Conservation (phyloP, 1,284 basidiomycete species). For the Ganoderma resinaceum region DNA sequence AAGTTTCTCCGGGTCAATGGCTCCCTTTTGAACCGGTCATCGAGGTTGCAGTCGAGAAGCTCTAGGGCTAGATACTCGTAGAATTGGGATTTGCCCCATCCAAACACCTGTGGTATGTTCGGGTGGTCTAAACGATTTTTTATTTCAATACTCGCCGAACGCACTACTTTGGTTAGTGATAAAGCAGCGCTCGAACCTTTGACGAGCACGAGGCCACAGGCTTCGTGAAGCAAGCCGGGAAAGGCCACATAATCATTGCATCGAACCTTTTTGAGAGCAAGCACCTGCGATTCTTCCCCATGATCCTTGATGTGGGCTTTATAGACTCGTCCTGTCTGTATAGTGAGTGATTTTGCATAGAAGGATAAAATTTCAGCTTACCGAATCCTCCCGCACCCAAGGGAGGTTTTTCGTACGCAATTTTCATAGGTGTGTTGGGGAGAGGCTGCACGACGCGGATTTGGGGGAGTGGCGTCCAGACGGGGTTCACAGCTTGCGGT, state of each 20-base stretch:
- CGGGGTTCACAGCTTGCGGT: too few species aligned
- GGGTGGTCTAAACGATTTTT: neutral
- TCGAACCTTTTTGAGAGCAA: neutral
- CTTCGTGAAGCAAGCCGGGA: neutral
- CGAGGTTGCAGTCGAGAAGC: neutral
- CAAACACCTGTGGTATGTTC: neutral
- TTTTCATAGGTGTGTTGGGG: too few species aligned
- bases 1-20: neutral
- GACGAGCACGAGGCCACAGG: neutral
- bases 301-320: neutral
- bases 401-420: neutral
- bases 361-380: neutral
- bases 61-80: neutral
- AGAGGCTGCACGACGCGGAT: too few species aligned
- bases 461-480: too few species aligned
- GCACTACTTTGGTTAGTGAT: neutral
- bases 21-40: neutral
- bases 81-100: neutral
- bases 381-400: neutral
- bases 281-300: neutral
- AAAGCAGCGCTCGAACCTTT: neutral
- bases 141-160: too few species aligned
- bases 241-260: neutral
- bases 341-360: neutral
- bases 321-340: neutral